Evolutionary conservation across 1,139 yeast genomes (phyloP).

Genomic region (Sugiyamaella sp.): DNA sequence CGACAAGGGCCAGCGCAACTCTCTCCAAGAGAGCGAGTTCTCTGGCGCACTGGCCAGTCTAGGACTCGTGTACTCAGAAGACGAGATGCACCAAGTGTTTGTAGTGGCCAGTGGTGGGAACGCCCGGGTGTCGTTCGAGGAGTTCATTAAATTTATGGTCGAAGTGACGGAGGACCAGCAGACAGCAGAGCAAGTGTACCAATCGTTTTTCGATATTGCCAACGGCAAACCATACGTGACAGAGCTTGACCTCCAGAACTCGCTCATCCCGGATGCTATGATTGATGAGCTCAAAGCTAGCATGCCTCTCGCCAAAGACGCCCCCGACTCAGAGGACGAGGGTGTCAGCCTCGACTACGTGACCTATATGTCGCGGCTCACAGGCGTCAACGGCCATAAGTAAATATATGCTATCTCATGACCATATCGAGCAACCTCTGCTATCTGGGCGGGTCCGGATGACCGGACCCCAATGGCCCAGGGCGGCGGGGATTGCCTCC

Average conservation of each 20-base stretch:
- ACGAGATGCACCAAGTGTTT: constrained; percentile 45
- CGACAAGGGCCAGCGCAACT: constrained; percentile 44
- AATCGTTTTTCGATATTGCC: constrained; percentile 47
- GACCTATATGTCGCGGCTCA: constrained; percentile 36
- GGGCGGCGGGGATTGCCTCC: neutral
- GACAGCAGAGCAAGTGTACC: constrained; percentile 46
- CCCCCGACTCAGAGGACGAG: constrained; percentile 31
- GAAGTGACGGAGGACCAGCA: constrained; percentile 47
- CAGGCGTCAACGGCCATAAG: constrained; percentile 10
- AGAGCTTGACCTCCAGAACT: constrained; percentile 45
- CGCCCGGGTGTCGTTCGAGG: constrained; percentile 43
- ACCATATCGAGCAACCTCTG: no score
- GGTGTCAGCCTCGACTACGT: constrained; percentile 42
- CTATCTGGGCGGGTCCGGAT: no score
- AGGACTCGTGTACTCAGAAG: constrained; percentile 44
- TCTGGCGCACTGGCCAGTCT: constrained; percentile 47
- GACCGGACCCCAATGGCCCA: no score
- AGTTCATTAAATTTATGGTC: constrained; percentile 47
- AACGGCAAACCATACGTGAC: constrained; percentile 47
- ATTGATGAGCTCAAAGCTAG: constrained; percentile 39
- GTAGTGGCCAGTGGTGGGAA: constrained; percentile 38
- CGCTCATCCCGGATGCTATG: constrained; percentile 43
- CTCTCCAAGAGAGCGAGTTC: constrained; percentile 43
- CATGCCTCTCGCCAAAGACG: constrained; percentile 38
- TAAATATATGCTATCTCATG: neutral